Percentiles rank a stretch among this genome's conserved stretches.
Conservation (phyloP, 148 eudicot species). For the Tetragonia tetragonoides region DNA sequence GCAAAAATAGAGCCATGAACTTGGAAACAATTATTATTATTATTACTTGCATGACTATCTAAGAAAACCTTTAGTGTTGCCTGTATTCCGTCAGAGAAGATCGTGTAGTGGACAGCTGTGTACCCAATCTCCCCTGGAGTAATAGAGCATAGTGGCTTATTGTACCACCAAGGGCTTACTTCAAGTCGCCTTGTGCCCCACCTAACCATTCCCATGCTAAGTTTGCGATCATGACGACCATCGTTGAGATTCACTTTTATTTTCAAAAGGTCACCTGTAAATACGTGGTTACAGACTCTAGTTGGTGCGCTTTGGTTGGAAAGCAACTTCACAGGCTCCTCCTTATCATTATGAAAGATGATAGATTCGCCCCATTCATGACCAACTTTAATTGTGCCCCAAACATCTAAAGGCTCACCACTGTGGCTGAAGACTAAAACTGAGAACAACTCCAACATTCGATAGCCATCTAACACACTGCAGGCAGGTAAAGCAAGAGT, state of each 20-base stretch:
- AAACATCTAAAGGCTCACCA: not conserved
- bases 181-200: not conserved
- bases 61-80: not conserved
- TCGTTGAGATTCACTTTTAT: not conserved
- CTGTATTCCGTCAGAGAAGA: not conserved
- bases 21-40: not conserved
- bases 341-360: not conserved
- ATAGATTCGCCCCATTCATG: no score
- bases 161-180: not conserved
- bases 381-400: not conserved
- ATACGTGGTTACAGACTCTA: no score
- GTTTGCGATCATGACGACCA: not conserved
- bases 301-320: not conserved
- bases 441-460: not conserved
- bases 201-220: not conserved
- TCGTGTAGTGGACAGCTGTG: not conserved
- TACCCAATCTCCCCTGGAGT: not conserved
- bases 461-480: no score
- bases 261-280: not conserved
- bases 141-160: not conserved
- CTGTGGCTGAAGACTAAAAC: not conserved
- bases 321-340: not conserved
- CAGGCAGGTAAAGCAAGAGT: no score
- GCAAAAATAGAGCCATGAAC: constrained; percentile 1
- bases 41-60: no score